Evolutionary conservation across 2,329 filamentous ascomycete species (phyloP).

Genomic region (Tolypocladium ovalisporum): DNA sequence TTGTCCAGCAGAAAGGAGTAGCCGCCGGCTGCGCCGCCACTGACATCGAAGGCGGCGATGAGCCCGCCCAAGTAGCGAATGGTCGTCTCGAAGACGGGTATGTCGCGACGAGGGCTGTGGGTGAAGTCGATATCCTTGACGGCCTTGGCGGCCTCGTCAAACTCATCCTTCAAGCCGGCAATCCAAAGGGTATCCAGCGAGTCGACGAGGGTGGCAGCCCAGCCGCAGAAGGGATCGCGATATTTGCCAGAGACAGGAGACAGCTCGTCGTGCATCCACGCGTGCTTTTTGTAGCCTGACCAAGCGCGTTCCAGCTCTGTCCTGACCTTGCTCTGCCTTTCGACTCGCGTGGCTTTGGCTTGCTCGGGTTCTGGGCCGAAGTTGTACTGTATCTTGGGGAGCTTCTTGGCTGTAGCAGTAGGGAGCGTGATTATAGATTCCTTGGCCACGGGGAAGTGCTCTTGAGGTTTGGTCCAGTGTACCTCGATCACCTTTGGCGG

Average conservation of each 20-base stretch:
- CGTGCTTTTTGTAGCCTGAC: slow-evolving; percentile 68
- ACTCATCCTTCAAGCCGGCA: slow-evolving; percentile 68
- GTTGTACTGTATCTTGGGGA: slow-evolving; percentile 66
- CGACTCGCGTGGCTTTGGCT: slow-evolving; percentile 49
- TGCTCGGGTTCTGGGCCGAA: slow-evolving; percentile 57
- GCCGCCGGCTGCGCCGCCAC: slow-evolving; percentile 41
- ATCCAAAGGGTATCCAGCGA: slow-evolving; percentile 78
- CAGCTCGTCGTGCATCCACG: slow-evolving; percentile 82
- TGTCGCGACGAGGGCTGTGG: slow-evolving; percentile 50
- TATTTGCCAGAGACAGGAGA: slow-evolving; percentile 56
- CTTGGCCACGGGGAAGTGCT: slow-evolving; percentile 66
- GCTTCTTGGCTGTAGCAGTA: slow-evolving; percentile 53
- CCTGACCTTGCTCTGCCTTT: slow-evolving; percentile 57
- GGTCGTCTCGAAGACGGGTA: slow-evolving; percentile 86
- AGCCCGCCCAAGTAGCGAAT: slow-evolving; percentile 88
- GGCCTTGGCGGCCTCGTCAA: slow-evolving; percentile 62
- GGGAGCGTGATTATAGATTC: slow-evolving; percentile 68
- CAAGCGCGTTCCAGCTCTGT: slow-evolving; percentile 69
- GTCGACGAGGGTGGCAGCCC: slow-evolving; percentile 83
- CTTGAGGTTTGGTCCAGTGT: slow-evolving; percentile 65
- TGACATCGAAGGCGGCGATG: slow-evolving; percentile 77
- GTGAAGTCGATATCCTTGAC: slow-evolving; percentile 77
- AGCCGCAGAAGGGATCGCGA: slow-evolving; percentile 79
- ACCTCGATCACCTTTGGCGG: slow-evolving; percentile 17
- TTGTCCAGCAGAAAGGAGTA: slow-evolving; percentile 65